A percentile compares a stretch with the other conserved stretches of the same genome.
phyloP scores from a whole-genome alignment of 2,329 filamentous ascomycete genomes.

The Nakataea oryzae region DNA sequence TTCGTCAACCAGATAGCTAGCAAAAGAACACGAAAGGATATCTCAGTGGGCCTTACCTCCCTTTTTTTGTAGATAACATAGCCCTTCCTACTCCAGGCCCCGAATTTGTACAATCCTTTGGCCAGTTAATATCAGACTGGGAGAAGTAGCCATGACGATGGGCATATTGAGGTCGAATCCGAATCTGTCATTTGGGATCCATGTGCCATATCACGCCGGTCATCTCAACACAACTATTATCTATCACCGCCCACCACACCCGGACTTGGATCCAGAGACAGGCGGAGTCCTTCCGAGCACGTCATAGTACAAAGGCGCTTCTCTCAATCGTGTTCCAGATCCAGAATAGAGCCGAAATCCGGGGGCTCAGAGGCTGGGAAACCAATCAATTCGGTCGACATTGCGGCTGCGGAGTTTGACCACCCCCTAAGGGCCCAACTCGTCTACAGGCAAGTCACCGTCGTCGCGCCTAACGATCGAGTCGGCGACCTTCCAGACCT shows the following conservation, averaged over 20 bases:
- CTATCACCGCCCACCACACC: background rate
- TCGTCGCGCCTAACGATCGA: conserved; percentile 71
- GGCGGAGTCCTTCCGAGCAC: background rate
- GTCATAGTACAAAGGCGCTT: background rate
- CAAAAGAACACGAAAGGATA: background rate
- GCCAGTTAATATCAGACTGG: too few species aligned
- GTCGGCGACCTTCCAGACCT: conserved; percentile 85
- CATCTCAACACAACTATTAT: background rate
- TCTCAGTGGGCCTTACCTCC: background rate
- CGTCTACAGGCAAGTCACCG: conserved; percentile 64
- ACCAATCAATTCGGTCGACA: conserved; percentile 1
- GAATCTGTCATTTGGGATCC: background rate
- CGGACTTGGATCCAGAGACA: too few species aligned
- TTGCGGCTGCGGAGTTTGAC: conserved; percentile 2
- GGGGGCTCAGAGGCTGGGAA: background rate
- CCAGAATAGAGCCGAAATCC: background rate
- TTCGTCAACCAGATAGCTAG: background rate
- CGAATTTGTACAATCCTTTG: background rate
- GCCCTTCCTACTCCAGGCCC: background rate
- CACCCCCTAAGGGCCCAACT: conserved; percentile 52
- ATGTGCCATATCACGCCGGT: background rate
- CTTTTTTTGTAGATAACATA: background rate
- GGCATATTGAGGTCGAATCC: background rate
- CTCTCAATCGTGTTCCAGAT: background rate
- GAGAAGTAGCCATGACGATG: background rate